Evolutionary conservation across 1,139 yeast genomes (phyloP).

Genomic region (Pichia sp.): DNA sequence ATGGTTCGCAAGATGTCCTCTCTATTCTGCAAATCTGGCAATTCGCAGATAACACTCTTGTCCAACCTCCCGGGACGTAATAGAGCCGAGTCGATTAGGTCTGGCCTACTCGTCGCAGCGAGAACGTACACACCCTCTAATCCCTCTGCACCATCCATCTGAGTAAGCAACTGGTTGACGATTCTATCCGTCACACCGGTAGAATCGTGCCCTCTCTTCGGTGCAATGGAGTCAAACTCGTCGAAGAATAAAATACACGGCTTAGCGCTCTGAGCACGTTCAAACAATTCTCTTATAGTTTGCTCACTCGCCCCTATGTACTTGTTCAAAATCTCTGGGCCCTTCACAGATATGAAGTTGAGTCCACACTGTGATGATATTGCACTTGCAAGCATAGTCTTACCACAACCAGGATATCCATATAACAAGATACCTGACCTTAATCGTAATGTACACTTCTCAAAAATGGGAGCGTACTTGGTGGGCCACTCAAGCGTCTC

Average conservation of each 20-base stretch:
- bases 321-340: conserved; percentile 93
- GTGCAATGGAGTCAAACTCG: conserved; percentile 96
- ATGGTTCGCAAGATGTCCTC: conserved; percentile 65
- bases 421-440: conserved; percentile 86
- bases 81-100: conserved; percentile 88
- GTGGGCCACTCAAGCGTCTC: conserved; percentile 98
- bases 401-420: conserved; percentile 98
- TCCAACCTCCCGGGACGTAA: conserved; percentile 94
- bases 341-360: conserved; percentile 89
- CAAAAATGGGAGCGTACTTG: conserved; percentile 88
- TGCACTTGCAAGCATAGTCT: conserved; percentile 87
- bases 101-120: conserved; percentile 96
- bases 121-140: conserved; percentile 92
- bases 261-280: conserved; percentile 87
- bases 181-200: conserved; percentile 98
- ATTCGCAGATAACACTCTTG: conserved; percentile 82
- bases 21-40: conserved; percentile 70
- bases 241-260: conserved; percentile 94
- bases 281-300: conserved; percentile 86
- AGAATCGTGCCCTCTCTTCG: conserved; percentile 96
- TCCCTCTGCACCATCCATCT: conserved; percentile 99
- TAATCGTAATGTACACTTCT: conserved; percentile 76
- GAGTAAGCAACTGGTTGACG: conserved; percentile 93
- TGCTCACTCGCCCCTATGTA: conserved; percentile 98
- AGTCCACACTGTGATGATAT: conserved; percentile 93